A percentile compares a stretch with the other conserved stretches of the same genome.
phyloP scores from a whole-genome alignment of 352 stramenopile species.

The Aphanomyces stellatus region DNA sequence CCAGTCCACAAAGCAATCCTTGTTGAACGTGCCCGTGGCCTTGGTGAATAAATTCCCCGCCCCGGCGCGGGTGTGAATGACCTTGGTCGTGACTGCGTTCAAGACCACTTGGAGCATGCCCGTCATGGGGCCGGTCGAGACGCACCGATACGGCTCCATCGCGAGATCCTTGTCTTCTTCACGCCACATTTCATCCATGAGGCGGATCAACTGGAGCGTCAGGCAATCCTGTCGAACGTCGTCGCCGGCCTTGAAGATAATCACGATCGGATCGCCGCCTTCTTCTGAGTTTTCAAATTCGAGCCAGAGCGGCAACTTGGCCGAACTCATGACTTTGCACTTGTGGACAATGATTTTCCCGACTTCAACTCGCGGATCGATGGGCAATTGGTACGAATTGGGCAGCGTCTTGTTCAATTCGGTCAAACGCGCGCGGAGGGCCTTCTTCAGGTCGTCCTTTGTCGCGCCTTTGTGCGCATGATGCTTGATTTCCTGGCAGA shows the following conservation, averaged over 20 bases:
- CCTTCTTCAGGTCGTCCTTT: constrained; percentile 74
- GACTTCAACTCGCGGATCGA: constrained; percentile 82
- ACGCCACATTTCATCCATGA: constrained; percentile 92
- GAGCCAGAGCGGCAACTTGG: constrained; percentile 84
- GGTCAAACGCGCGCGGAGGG: constrained; percentile 69
- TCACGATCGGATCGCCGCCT: constrained; percentile 66
- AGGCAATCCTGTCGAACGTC: constrained; percentile 93
- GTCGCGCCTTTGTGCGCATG: constrained; percentile 71
- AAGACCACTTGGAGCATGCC: constrained; percentile 88
- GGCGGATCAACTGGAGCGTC: constrained; percentile 85
- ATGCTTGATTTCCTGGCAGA: constrained; percentile 74
- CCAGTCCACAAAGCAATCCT: constrained; percentile 19
- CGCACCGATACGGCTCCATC: constrained; percentile 89
- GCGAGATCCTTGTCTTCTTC: constrained; percentile 86
- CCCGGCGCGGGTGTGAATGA: constrained; percentile 77
- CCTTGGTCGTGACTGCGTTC: constrained; percentile 86
- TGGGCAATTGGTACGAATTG: constrained; percentile 78
- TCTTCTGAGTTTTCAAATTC: constrained; percentile 78
- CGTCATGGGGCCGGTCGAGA: constrained; percentile 85
- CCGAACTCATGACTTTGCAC: constrained; percentile 84
- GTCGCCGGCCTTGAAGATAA: constrained; percentile 93
- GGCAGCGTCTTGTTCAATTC: constrained; percentile 74
- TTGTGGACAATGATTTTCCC: constrained; percentile 80
- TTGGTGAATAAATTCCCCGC: constrained; percentile 24
- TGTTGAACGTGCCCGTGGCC: constrained; percentile 25